These are phyloP conservation scores for Fonsecaea nubica DNA, from an alignment of 2,329 filamentous ascomycete species.

Conservation along the genomic window DNA sequence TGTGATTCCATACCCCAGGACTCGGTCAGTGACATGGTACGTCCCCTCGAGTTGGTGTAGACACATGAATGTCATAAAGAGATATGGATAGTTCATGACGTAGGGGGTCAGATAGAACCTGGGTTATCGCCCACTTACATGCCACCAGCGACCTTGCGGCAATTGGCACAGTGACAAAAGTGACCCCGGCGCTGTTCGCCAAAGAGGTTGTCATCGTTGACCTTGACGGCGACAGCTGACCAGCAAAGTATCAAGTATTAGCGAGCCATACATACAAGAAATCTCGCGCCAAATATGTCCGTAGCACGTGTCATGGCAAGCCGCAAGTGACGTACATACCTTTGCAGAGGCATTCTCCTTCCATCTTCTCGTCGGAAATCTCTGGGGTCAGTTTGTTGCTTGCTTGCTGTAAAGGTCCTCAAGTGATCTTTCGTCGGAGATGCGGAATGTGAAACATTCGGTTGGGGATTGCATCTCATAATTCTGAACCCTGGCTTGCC, in stretches of 20 bases:
- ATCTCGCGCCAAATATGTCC: neutral
- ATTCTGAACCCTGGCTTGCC: neutral
- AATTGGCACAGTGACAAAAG: conserved; percentile 60
- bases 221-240: conserved; percentile 53
- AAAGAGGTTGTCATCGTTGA: conserved; percentile 58
- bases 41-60: neutral
- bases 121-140: conserved; percentile 21
- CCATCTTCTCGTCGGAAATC: conserved; percentile 24
- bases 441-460: neutral
- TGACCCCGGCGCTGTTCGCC: conserved; percentile 51
- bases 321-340: conserved; percentile 10
- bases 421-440: neutral
- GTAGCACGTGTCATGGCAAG: neutral
- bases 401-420: neutral
- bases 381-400: neutral
- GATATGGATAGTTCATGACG: neutral
- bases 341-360: conserved; percentile 38
- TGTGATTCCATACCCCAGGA: conserved; percentile 36
- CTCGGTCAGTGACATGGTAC: neutral
- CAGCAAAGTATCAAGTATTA: neutral
- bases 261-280: neutral
- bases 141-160: conserved; percentile 57
- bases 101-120: neutral
- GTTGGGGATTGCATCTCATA: neutral
- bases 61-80: neutral